Base-by-base conservation (phyloP, 768 basidiomycete genomes). In the Phylloporus rhodoxanthus region DNA sequence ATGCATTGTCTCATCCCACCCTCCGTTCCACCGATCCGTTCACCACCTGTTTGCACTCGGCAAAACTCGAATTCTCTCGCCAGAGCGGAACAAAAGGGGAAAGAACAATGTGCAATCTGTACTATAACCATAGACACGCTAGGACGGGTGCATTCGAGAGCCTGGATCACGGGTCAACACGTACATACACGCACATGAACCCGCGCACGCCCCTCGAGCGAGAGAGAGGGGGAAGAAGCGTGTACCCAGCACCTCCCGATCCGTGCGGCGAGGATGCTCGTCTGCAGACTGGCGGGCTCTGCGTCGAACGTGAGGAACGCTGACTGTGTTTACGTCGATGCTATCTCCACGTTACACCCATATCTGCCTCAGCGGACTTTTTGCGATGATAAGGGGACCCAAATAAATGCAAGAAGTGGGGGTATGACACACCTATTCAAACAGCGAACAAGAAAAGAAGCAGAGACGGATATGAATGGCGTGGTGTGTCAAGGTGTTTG, bases 311-410 rank as follows among this genome's bases (percentile, higher is more conserved):
- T 17, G n/a, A 36, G n/a, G 34, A 17, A n/a, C 4, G 3, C 21
- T 40, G 23, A 13, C 80, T 4, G 70, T 75, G 33, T 80, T 68
- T 1, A 78, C 76, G 53, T 85, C 78, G 8, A 81, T 67, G 38
- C n/a, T 19, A 48, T 33, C 26, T 2, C 13, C 28, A 29, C 32
- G 19, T 8, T 39, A 47, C 20, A 25, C 23, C 46, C 28, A 19
- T 46, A 46, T 46, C 43, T 32, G 19, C 48, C 41, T 39, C 21
- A 46, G 49, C 60, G 59, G 60, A 29, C 53, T 48, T 51, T 48
- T 51, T 30, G 42, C 43, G 53, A 37, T 11, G 56, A 55, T 58
- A 58, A 52, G 38, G 43, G 48, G 17, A 3, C 19, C 2, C 10
- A 19, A 19, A 37, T 37, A 37, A 37, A 37, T 20, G 36, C 20